Conservation (phyloP, 495 filamentous ascomycete genomes). For the Saxispiralis lemnorum region DNA sequence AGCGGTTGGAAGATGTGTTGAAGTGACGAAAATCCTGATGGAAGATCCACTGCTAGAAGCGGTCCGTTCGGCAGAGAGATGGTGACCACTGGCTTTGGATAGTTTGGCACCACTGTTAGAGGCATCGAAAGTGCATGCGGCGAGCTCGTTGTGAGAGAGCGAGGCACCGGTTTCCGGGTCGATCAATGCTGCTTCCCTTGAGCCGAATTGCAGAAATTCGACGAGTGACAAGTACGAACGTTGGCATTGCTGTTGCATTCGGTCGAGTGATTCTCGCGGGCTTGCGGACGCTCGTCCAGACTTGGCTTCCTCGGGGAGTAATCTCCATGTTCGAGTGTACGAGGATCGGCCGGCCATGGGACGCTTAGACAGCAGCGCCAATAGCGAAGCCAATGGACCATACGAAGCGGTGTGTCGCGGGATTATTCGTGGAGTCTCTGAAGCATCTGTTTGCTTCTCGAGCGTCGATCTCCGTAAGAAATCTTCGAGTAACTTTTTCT, state of each 20-base stretch:
- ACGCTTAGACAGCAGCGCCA: neutral
- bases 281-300: neutral
- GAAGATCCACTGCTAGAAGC: constrained; percentile 20
- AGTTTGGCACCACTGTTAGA: neutral
- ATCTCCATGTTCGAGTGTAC: neutral
- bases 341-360: neutral
- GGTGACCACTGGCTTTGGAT: constrained; percentile 20
- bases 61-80: constrained; percentile 24
- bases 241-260: neutral
- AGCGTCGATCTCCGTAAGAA: too few species aligned
- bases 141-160: neutral
- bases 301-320: neutral
- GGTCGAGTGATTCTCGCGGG: neutral
- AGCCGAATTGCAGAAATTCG: neutral
- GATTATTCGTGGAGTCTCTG: neutral
- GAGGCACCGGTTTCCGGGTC: constrained; percentile 1
- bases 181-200: neutral
- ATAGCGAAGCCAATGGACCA: neutral
- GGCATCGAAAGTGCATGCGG: neutral
- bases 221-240: neutral
- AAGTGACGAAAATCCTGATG: too few species aligned
- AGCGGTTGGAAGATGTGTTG: too few species aligned
- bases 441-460: neutral
- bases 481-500: too few species aligned
- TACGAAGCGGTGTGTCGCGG: neutral